Evolutionary conservation across 2,329 filamentous ascomycete genomes (phyloP).

Genomic region (Paradendryphiella salina): DNA sequence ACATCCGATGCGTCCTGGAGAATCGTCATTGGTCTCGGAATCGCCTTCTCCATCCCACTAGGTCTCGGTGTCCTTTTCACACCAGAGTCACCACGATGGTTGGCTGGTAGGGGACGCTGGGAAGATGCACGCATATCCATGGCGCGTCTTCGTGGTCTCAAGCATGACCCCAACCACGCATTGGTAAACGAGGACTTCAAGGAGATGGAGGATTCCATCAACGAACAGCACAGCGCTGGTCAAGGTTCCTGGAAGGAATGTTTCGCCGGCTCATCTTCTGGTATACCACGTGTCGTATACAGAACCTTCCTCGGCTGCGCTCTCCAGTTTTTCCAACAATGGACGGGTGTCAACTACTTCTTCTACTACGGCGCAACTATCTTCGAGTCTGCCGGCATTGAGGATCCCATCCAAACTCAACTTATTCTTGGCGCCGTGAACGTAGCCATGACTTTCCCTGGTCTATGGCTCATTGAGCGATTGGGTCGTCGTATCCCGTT

Average conservation of each 20-base stretch:
- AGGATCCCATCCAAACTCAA: slow-evolving; percentile 59
- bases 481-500: slow-evolving; percentile 70
- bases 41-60: slow-evolving; percentile 37
- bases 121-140: slow-evolving; percentile 57
- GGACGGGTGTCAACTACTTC: slow-evolving; percentile 59
- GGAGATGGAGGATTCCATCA: slow-evolving; percentile 45
- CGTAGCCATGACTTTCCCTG: slow-evolving; percentile 67
- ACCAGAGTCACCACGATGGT: slow-evolving; percentile 46
- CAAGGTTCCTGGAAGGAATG: slow-evolving; percentile 38
- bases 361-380: slow-evolving; percentile 65
- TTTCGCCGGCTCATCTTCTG: slow-evolving; percentile 41
- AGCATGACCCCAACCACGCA: slow-evolving; percentile 51
- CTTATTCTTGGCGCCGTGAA: slow-evolving; percentile 62
- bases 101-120: slow-evolving; percentile 55
- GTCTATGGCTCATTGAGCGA: slow-evolving; percentile 69
- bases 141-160: slow-evolving; percentile 58
- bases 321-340: slow-evolving; percentile 41
- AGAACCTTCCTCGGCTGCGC: slow-evolving; percentile 37
- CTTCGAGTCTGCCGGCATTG: slow-evolving; percentile 67
- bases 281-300: slow-evolving; percentile 47
- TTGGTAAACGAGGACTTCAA: slow-evolving; percentile 58
- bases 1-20: slow-evolving; percentile 44
- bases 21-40: slow-evolving; percentile 42
- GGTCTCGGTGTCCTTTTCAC: slow-evolving; percentile 38
- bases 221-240: slow-evolving; percentile 33